phyloP scores from a whole-genome alignment of 306 rosid species.

The Pyrus betulifolia region DNA sequence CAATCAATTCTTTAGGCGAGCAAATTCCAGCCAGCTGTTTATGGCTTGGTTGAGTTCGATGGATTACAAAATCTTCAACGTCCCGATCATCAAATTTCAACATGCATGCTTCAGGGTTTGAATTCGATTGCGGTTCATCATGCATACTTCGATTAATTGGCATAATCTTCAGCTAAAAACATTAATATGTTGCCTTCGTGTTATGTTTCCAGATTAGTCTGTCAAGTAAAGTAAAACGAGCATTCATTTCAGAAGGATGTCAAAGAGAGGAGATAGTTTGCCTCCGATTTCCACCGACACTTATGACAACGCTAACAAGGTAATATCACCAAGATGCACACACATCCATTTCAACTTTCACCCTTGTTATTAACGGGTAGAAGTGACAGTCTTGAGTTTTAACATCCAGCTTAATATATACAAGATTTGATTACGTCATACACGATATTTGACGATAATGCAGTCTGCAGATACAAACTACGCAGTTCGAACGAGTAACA shows the following conservation, averaged over 20 bases:
- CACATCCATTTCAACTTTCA: not conserved
- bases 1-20: not conserved
- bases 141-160: not conserved
- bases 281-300: not conserved
- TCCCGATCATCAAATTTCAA: too few relatives aligned
- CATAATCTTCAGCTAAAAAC: not conserved
- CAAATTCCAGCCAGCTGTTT: not conserved
- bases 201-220: not conserved
- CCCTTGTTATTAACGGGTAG: not conserved
- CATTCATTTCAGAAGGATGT: not conserved
- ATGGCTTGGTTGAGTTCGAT: not conserved
- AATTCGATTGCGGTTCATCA: too few relatives aligned
- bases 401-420: not conserved
- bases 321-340: not conserved
- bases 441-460: not conserved
- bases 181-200: not conserved
- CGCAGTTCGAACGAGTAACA: not conserved
- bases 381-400: not conserved
- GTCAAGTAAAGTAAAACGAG: not conserved
- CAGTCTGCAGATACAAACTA: not conserved
- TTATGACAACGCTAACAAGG: not conserved
- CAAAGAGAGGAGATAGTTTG: not conserved
- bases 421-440: not conserved
- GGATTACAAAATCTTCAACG: not conserved
- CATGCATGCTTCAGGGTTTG: too few relatives aligned